Evolutionary conservation across 2,329 filamentous ascomycete genomes (phyloP).

Genomic region (Diplodia intermedia): DNA sequence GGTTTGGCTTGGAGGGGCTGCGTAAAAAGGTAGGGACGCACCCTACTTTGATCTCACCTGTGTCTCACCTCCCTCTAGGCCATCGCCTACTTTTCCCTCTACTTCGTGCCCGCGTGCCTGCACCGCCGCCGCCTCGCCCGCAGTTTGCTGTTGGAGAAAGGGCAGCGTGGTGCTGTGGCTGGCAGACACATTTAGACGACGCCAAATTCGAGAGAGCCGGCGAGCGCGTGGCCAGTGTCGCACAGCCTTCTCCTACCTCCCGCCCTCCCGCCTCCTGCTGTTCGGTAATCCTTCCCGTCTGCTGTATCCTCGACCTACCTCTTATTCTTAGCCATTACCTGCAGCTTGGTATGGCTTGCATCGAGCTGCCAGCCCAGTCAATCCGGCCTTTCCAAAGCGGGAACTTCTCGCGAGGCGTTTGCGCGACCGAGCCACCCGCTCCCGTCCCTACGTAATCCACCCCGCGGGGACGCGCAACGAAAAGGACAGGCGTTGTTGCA

Average conservation of each 20-base stretch:
- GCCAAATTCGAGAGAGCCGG: not conserved
- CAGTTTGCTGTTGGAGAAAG: not conserved
- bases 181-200: slow-evolving; percentile 7
- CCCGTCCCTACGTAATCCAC: not conserved
- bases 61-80: slow-evolving; percentile 10
- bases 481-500: not conserved
- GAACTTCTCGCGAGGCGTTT: slow-evolving; percentile 4
- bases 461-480: not conserved
- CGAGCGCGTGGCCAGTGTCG: slow-evolving; percentile 21
- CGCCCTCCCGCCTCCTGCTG: slow-evolving; percentile 4
- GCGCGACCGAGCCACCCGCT: slow-evolving; percentile 3
- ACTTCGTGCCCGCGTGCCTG: not conserved
- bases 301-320: slow-evolving; percentile 19
- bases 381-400: not conserved
- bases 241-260: slow-evolving; percentile 22
- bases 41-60: slow-evolving; percentile 21
- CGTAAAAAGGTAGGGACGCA: slow-evolving; percentile 24
- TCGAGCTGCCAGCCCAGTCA: not conserved
- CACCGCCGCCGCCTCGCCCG: slow-evolving; percentile 17
- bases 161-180: not conserved
- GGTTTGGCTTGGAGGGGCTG: not conserved
- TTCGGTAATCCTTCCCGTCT: slow-evolving; percentile 7
- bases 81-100: slow-evolving; percentile 3
- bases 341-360: slow-evolving; percentile 26
- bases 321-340: slow-evolving; percentile 20